Conservation (phyloP, 768 basidiomycete genomes). For the Leucocoprinus birnbaumii region DNA sequence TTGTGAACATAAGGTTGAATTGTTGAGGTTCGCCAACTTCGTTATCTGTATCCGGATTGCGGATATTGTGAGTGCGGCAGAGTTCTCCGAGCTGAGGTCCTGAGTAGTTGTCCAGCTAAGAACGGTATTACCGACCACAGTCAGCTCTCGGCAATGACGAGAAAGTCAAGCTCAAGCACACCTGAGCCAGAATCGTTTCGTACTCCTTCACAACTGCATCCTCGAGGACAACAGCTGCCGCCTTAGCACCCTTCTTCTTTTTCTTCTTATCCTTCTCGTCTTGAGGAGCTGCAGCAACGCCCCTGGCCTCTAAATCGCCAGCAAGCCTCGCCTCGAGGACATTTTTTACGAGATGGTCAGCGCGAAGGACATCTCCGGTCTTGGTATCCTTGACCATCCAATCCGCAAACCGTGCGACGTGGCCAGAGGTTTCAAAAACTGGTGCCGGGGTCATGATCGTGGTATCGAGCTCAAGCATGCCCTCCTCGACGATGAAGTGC, state of each 20-base stretch:
- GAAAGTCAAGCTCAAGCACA: conserved; percentile 33
- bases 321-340: conserved; percentile 89
- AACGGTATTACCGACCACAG: conserved; percentile 1
- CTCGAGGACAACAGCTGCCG: conserved; percentile 62
- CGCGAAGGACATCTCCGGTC: conserved; percentile 95
- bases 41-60: conserved; percentile 91
- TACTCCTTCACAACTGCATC: conserved; percentile 78
- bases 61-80: conserved; percentile 74
- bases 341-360: conserved; percentile 92
- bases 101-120: conserved; percentile 88
- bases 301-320: conserved; percentile 88
- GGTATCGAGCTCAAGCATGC: conserved; percentile 98
- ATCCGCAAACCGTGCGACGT: conserved; percentile 96
- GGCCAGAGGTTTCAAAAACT: conserved; percentile 95
- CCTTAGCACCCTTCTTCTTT: conserved; percentile 80
- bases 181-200: conserved; percentile 85
- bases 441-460: conserved; percentile 95
- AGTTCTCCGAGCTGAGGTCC: conserved; percentile 88
- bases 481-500: conserved; percentile 97
- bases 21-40: conserved; percentile 89
- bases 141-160: not conserved
- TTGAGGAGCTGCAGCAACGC: conserved; percentile 54
- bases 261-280: conserved; percentile 65
- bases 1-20: conserved; percentile 99
- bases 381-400: conserved; percentile 98